Base-by-base conservation (phyloP, 257 asterid genomes). In the Solanum stenotomum region DNA sequence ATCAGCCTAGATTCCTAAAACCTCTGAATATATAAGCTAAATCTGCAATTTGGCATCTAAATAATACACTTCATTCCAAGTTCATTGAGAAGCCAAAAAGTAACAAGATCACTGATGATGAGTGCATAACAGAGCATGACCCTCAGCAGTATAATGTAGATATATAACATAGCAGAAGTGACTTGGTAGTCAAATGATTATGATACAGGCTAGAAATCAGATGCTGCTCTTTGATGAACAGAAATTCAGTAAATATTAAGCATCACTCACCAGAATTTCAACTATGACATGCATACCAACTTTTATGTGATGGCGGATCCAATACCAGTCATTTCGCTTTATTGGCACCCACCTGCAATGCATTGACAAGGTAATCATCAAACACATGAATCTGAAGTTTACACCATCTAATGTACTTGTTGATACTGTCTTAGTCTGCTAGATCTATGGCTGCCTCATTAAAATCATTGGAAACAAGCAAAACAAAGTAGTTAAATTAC, bases 231-330 rank as follows among this genome's bases (percentile, higher is more conserved):
- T 46, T 74, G 27, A 75, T 61, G 88, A 5, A 10, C 33, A 56
- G 67, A 82, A 83, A 89, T 74, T 81, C 77, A 87, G 34, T 61
- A 76, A 83, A 83, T 33, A 76, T 76, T 8, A 88, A 18, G 67
- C 72, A 89, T 59, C 90, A 92, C 98, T 88, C 89, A 96, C 99
- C 97, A 94, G 84, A 92, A 97, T 91, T 89, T 97, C 99, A 88
- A 97, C 98, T 37, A 91, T 88, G 87, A 96, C 98, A 40, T 87
- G 92, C 98, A 95, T 95, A 76, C 99, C 99, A 89, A 97, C 98
- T 95, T 96, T 95, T 87, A 97, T 95, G 92, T 96, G 99, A 90
- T 97, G 99, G 78, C 99, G 98, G 89, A 97, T 93, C 99, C 99
- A 97, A 92, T 89, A 97, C 99, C 99, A 97, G 90, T 95, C 99